phyloP scores from a whole-genome alignment of 2,329 filamentous ascomycete genomes.

The Ilyonectria robusta region DNA sequence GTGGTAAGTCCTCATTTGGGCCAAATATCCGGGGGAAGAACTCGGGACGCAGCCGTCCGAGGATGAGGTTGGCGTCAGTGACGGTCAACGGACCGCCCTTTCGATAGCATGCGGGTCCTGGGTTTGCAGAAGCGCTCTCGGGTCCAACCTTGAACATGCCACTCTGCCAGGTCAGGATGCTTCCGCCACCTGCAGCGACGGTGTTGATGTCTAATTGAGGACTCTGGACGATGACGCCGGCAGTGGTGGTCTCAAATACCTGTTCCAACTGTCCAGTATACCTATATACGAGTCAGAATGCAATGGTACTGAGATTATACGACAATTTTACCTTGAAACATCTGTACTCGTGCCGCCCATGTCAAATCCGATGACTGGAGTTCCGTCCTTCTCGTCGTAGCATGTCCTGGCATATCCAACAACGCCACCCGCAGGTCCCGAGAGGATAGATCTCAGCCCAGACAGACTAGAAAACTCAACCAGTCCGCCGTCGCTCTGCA shows the following conservation, averaged over 20 bases:
- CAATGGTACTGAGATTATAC: background rate
- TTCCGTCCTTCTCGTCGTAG: constrained; percentile 84
- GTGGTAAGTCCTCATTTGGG: constrained; percentile 83
- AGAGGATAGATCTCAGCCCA: constrained; percentile 86
- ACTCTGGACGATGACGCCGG: constrained; percentile 89
- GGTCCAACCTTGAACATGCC: constrained; percentile 91
- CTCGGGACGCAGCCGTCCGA: constrained; percentile 86
- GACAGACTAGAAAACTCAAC: constrained; percentile 84
- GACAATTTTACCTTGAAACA: constrained; percentile 79
- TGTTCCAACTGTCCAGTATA: constrained; percentile 87
- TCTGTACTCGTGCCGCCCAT: constrained; percentile 94
- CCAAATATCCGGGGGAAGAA: constrained; percentile 97
- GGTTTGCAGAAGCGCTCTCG: constrained; percentile 88
- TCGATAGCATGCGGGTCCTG: constrained; percentile 89
- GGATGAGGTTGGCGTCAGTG: constrained; percentile 88
- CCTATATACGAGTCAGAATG: background rate
- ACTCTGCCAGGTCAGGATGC: constrained; percentile 86
- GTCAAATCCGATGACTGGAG: constrained; percentile 91
- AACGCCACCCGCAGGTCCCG: constrained; percentile 89
- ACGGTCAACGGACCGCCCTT: constrained; percentile 90
- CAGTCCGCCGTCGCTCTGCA: constrained; percentile 85
- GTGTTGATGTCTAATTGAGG: constrained; percentile 95
- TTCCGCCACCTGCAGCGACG: constrained; percentile 89
- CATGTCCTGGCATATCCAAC: constrained; percentile 92
- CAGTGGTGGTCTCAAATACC: constrained; percentile 92